Evolutionary conservation across 1,284 basidiomycete genomes (phyloP).

Genomic region (Malassezia furfur): DNA sequence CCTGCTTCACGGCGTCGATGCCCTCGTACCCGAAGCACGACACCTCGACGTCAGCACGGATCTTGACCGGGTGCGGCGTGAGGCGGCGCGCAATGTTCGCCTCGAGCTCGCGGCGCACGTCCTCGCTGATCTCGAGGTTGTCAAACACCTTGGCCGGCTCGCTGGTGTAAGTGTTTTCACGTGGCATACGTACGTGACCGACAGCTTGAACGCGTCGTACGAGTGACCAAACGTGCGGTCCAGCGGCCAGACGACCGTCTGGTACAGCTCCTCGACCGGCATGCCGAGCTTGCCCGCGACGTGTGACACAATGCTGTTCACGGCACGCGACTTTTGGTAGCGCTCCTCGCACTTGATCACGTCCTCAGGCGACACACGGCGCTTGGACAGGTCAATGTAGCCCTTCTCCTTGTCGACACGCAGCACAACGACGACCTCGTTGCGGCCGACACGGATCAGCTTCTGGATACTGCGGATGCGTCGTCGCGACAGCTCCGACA

Average conservation of each 20-base stretch:
- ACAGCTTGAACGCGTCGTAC: slow-evolving; percentile 95
- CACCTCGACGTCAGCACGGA: slow-evolving; percentile 93
- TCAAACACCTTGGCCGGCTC: slow-evolving; percentile 79
- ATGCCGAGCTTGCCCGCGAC: slow-evolving; percentile 39
- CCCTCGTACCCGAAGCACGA: slow-evolving; percentile 94
- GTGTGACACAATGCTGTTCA: slow-evolving; percentile 45
- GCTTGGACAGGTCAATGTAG: slow-evolving; percentile 98
- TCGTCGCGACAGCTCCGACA: slow-evolving; percentile 89
- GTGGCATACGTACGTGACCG: slow-evolving; percentile 63
- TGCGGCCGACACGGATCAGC: slow-evolving; percentile 90
- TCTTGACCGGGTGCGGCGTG: slow-evolving; percentile 96
- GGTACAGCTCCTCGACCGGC: slow-evolving; percentile 72
- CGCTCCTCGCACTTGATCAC: slow-evolving; percentile 97
- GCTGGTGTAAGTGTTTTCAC: slow-evolving; percentile 50
- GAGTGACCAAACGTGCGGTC: slow-evolving; percentile 86
- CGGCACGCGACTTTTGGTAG: slow-evolving; percentile 84
- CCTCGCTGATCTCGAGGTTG: slow-evolving; percentile 56
- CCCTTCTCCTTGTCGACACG: slow-evolving; percentile 99
- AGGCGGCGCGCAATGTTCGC: slow-evolving; percentile 85
- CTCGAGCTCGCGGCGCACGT: slow-evolving; percentile 63
- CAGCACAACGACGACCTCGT: slow-evolving; percentile 96
- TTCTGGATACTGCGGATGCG: slow-evolving; percentile 98
- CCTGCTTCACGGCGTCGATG: slow-evolving; percentile 95
- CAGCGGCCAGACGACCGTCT: slow-evolving; percentile 84
- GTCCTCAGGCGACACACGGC: slow-evolving; percentile 96